phyloP scores from a whole-genome alignment of 2,329 filamentous ascomycete species.

The Cadophora gregata region DNA sequence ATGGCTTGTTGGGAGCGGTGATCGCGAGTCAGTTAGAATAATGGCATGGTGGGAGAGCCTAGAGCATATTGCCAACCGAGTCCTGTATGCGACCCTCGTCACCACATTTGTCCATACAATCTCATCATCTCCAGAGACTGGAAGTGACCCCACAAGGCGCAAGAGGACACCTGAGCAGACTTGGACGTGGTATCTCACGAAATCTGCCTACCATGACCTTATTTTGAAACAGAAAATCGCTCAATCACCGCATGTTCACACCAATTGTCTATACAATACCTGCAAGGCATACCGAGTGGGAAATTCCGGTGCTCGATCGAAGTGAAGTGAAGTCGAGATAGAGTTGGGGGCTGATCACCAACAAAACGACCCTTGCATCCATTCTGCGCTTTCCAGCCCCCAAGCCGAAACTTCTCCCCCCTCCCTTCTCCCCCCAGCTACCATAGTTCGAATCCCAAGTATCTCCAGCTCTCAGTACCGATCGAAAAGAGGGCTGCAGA shows the following conservation, averaged over 20 bases:
- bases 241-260: neutral
- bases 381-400: neutral
- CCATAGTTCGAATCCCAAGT: neutral
- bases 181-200: neutral
- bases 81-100: neutral
- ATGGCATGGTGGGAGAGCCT: neutral
- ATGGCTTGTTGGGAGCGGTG: neutral
- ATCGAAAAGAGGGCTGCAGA: too few relatives aligned
- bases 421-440: neutral
- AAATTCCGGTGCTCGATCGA: neutral
- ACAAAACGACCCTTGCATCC: neutral
- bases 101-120: neutral
- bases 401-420: neutral
- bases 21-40: neutral
- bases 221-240: neutral
- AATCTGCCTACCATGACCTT: neutral
- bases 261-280: slow-evolving; percentile 4
- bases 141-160: neutral
- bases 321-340: slow-evolving; percentile 6
- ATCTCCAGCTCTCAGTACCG: neutral
- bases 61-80: neutral
- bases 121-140: neutral
- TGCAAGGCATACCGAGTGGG: neutral
- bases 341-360: slow-evolving; percentile 18
- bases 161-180: neutral